Evolutionary conservation across 768 basidiomycete species (phyloP), one percentile per base, ranked within the genome.

Genomic region (Mycena galopus): DNA sequence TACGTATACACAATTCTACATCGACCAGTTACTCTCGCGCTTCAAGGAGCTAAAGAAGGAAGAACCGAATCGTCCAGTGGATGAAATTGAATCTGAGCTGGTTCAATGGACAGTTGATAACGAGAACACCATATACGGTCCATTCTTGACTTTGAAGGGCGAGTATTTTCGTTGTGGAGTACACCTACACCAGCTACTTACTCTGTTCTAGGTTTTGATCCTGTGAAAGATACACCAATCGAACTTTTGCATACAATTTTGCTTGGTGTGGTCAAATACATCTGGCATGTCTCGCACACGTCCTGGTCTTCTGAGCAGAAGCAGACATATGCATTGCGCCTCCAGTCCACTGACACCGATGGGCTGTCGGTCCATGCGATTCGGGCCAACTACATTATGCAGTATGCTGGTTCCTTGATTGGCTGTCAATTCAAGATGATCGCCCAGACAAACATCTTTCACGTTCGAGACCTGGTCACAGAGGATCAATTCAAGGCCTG

Each of bases 1-100:
- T 70, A 61, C 62, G 16, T 80, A 80, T 56, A 81, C 84, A 0
- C 81, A 86, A 67, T 65, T 77, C 55, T 86, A 82, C 83, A 85
- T 86, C 68, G 79, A 84, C 2, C 33, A 69, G 0, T 75, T 86
- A 2, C 74, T 84, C 4, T 60, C 62, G 21, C 65, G 69, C n/a
- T 72, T 79, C 35, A 71, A 77, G n/a, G 44, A 64, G 37, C 50
- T 76, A 69, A 76, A 77, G 16, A 76, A 77, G 65, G 47, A 67
- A 5, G 44, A 81, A 17, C 75, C 76, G 25, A 33, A 30, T 16
- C 27, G 35, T 4, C 51, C 73, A 5, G 11, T 50, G 12, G 71
- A 29, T 9, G 74, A 78, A 16, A 81, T 83, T 32, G 69, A 79
- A 14, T 27, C 25, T 14, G 77, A 82, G 60, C 64, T 84, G 2